Evolutionary conservation across 1,284 basidiomycete genomes (phyloP).

Genomic region (Coriolopsis trogii): DNA sequence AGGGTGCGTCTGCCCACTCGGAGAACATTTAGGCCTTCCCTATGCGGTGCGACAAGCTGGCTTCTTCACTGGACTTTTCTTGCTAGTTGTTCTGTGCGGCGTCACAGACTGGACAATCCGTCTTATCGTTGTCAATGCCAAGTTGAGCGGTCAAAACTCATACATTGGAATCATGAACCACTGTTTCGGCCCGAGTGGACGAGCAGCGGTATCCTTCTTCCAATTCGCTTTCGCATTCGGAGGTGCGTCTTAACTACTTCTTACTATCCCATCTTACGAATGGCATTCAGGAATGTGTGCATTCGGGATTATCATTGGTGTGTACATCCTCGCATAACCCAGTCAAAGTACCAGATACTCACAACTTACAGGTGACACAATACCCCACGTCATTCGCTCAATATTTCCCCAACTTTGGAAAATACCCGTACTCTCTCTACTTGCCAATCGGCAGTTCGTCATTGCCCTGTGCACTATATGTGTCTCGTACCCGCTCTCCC

Average conservation of each 20-base stretch:
- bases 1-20: neutral
- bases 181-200: conserved; percentile 89
- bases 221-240: conserved; percentile 98
- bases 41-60: conserved; percentile 94
- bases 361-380: conserved; percentile 77
- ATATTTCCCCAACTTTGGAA: conserved; percentile 78
- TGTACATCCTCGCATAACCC: conserved; percentile 11
- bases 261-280: conserved; percentile 1
- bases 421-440: conserved; percentile 73
- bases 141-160: conserved; percentile 89
- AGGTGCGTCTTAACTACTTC: conserved; percentile 47
- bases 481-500: conserved; percentile 92
- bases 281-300: conserved; percentile 82
- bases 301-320: conserved; percentile 89
- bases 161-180: conserved; percentile 98
- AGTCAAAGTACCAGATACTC: conserved; percentile 18
- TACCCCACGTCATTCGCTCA: conserved; percentile 91
- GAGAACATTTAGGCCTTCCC: conserved; percentile 69
- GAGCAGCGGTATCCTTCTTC: conserved; percentile 94
- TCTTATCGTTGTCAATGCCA: conserved; percentile 93
- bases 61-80: conserved; percentile 83
- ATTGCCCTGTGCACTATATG: conserved; percentile 84
- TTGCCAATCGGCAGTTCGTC: conserved; percentile 88
- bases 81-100: conserved; percentile 80
- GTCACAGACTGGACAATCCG: conserved; percentile 99